Evolutionary conservation across 306 rosid species (phyloP), one percentile per base, ranked within the genome.

Genomic region (Quercus bicolor): DNA sequence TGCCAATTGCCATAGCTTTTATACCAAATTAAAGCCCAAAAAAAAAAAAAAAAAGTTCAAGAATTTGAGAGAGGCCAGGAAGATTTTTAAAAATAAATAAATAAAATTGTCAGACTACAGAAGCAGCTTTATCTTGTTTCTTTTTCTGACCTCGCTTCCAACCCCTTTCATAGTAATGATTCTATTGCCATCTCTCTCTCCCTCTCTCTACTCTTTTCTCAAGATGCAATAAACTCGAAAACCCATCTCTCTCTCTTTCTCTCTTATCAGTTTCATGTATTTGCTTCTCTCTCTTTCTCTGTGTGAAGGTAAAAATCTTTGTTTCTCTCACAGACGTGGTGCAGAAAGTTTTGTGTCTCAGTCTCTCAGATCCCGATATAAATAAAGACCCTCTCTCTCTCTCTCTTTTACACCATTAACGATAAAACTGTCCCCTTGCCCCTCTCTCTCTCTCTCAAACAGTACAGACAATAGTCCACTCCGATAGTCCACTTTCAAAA

Each of bases 291-390:
- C 84, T 80, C 83, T 90, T 75, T 86, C 85, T 79, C n/a, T 71
- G 84, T 73, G 81, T 72, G 45, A 40, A 82, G 75, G 95, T 84
- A 84, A 88, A 48, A 80, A 87, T 89, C 97, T 84, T 81, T 88
- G 94, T 83, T 82, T 76, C 62, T 43, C 81, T 82, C 90, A 87
- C 86, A 85, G 86, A 85, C 56, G 65, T 74, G 75, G 78, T 84
- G 84, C 94, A 87, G 93, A 89, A 89, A 93, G 94, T 83, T 85
- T 77, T 59, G 78, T 73, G 73, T 88, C 88, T 84, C 98, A 79
- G 78, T 73, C 70, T 88, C 88, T 84, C 98, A 79, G 94, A 93
- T 93, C 98, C 98, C 94, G 37, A 93, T 86, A 90, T 40, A 40
- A 40, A 40, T 12, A 40, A 81, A 37, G 86, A 33, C 55, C 40